Percentiles rank a stretch among this genome's conserved stretches.
Evolutionary conservation across 805 yeast genomes (phyloP).

Genomic region (Zygoascus biomembranicola): DNA sequence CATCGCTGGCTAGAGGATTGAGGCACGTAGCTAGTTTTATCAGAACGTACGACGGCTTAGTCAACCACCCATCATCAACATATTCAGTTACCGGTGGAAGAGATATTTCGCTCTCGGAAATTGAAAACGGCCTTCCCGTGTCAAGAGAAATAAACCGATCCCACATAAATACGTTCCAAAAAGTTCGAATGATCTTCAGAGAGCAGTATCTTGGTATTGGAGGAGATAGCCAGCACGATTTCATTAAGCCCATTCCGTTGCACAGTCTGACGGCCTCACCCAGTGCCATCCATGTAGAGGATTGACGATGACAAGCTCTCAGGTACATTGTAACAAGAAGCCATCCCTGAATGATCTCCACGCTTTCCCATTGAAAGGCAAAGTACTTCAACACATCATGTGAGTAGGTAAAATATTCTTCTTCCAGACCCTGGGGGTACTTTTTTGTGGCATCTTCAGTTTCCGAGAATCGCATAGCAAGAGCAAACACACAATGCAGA

Average conservation of each 20-base stretch:
- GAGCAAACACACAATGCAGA: slow-evolving; percentile 40
- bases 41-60: slow-evolving; percentile 25
- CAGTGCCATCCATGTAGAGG: slow-evolving; percentile 35
- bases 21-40: slow-evolving; percentile 10
- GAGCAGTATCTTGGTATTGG: slow-evolving; percentile 28
- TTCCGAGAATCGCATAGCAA: slow-evolving; percentile 45
- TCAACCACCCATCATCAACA: slow-evolving; percentile 41
- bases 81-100: slow-evolving; percentile 15
- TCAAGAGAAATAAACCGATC: slow-evolving; percentile 48
- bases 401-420: slow-evolving; percentile 34
- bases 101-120: slow-evolving; percentile 32
- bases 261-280: slow-evolving; percentile 37
- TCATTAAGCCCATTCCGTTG: slow-evolving; percentile 38
- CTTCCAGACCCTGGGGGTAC: slow-evolving; percentile 30
- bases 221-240: slow-evolving; percentile 12
- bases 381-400: slow-evolving; percentile 33
- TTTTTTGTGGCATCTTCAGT: slow-evolving; percentile 19
- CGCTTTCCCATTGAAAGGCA: slow-evolving; percentile 44
- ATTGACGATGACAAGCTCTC: slow-evolving; percentile 38
- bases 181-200: slow-evolving; percentile 42
- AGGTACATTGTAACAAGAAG: slow-evolving; percentile 37
- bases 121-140: slow-evolving; percentile 38
- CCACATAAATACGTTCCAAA: slow-evolving; percentile 46
- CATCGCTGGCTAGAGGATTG: slow-evolving; percentile 10
- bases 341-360: slow-evolving; percentile 46